phyloP scores from a whole-genome alignment of 2,329 filamentous ascomycete species.

The Celoporthe dispersa region DNA sequence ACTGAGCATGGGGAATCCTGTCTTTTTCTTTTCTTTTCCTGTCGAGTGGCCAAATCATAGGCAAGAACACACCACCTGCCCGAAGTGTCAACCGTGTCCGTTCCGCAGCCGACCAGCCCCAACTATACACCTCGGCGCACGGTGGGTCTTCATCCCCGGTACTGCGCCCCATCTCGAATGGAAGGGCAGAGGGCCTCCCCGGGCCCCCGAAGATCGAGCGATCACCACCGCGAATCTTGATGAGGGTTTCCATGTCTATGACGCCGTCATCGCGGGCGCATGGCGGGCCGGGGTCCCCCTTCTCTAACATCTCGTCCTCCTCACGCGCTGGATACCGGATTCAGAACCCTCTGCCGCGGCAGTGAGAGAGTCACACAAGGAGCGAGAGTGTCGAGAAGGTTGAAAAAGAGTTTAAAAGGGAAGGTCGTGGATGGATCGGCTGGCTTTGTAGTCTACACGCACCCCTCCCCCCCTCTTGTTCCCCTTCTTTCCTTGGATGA shows the following conservation, averaged over 20 bases:
- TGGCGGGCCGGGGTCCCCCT: too few relatives aligned
- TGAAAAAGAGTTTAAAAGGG: background rate
- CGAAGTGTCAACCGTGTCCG: conserved; percentile 6
- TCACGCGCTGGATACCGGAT: conserved; percentile 4
- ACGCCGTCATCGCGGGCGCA: conserved; percentile 7
- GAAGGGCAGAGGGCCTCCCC: background rate
- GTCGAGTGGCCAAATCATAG: background rate
- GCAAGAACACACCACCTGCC: conserved; percentile 10
- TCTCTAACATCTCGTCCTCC: background rate
- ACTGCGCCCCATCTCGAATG: background rate
- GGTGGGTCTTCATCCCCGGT: background rate
- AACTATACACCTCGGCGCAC: background rate
- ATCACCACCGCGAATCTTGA: conserved; percentile 16
- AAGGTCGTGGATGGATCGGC: conserved; percentile 10
- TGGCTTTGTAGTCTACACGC: background rate
- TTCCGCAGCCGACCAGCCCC: conserved; percentile 2
- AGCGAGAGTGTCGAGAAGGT: background rate
- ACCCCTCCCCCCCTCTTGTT: background rate
- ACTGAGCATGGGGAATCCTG: background rate
- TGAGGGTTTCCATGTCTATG: conserved; percentile 12
- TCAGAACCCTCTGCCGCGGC: background rate
- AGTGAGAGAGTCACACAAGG: background rate
- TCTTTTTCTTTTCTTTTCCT: too few relatives aligned
- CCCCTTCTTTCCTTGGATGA: background rate
- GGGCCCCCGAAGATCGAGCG: conserved; percentile 8